These are phyloP conservation scores for Aurinia saxatilis DNA, from an alignment of 345 rosid genomes.

Conservation along the genomic window DNA sequence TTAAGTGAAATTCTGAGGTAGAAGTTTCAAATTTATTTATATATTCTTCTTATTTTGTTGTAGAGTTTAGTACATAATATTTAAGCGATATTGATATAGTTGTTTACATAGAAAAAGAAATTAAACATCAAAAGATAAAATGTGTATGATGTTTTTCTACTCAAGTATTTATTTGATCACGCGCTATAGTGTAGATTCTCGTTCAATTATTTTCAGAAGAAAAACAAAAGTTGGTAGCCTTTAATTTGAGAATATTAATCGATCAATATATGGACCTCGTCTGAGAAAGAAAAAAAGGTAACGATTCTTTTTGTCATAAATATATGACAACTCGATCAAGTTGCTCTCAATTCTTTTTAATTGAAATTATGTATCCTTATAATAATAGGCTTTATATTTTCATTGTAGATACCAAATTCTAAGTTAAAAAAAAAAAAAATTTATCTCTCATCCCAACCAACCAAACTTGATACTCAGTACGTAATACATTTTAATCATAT, in stretches of 20 bases:
- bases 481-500: neutral
- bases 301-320: constrained; percentile 22
- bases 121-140: neutral
- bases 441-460: constrained; percentile 12
- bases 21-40: no score
- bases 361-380: neutral
- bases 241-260: constrained; percentile 12
- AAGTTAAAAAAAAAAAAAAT: neutral
- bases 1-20: no score
- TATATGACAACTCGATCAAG: constrained; percentile 16
- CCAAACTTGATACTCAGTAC: constrained; percentile 2
- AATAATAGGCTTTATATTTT: neutral
- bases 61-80: no score
- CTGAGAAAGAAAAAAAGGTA: constrained; percentile 8
- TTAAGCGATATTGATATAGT: no score
- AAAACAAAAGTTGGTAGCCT: constrained; percentile 8
- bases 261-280: constrained; percentile 16
- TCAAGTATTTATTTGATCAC: neutral
- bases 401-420: constrained; percentile 4
- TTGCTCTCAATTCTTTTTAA: constrained; percentile 6
- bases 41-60: no score
- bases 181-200: neutral
- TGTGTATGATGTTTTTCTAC: neutral
- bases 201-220: neutral
- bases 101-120: neutral